phyloP scores from a whole-genome alignment of 179 eudicot species.

The Silene vulgaris region DNA sequence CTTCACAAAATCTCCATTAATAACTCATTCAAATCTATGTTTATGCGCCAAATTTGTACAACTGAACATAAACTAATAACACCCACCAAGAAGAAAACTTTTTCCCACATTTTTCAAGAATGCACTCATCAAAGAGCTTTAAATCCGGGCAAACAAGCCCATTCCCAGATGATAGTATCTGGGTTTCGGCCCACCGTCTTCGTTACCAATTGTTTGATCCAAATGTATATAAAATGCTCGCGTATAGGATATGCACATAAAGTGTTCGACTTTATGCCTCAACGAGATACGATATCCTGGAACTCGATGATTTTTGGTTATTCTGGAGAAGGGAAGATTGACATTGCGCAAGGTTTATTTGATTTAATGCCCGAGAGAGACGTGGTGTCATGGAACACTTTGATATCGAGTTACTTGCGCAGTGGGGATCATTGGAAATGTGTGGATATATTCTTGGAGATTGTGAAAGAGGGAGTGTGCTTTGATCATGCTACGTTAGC shows the following conservation, averaged over 20 bases:
- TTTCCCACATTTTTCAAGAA: conserved; percentile 68
- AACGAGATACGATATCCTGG: conserved; percentile 61
- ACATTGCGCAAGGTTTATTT: conserved; percentile 37
- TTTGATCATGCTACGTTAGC: conserved; percentile 68
- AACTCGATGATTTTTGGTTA: conserved; percentile 65
- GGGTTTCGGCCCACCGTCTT: conserved; percentile 73
- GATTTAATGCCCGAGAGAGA: conserved; percentile 51
- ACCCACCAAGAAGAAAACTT: conserved; percentile 38
- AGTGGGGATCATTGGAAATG: conserved; percentile 41
- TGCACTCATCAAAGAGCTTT: conserved; percentile 46
- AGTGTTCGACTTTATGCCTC: conserved; percentile 62
- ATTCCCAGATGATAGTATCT: conserved; percentile 59
- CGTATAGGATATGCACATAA: conserved; percentile 38
- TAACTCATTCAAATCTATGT: not conserved
- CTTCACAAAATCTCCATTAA: not conserved
- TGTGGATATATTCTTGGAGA: conserved; percentile 41
- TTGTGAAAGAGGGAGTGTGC: conserved; percentile 36
- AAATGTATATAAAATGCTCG: conserved; percentile 59
- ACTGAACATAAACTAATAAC: conserved; percentile 6
- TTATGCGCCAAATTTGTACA: conserved; percentile 11
- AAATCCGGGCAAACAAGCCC: conserved; percentile 60
- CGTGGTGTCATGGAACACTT: conserved; percentile 62
- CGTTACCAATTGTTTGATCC: conserved; percentile 74
- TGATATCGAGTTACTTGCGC: conserved; percentile 62
- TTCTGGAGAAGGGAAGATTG: conserved; percentile 44